Percentiles rank a stretch among this genome's conserved stretches.
Evolutionary conservation across 1,284 basidiomycete genomes (phyloP).

Genomic region (Leccinum subfulvum): DNA sequence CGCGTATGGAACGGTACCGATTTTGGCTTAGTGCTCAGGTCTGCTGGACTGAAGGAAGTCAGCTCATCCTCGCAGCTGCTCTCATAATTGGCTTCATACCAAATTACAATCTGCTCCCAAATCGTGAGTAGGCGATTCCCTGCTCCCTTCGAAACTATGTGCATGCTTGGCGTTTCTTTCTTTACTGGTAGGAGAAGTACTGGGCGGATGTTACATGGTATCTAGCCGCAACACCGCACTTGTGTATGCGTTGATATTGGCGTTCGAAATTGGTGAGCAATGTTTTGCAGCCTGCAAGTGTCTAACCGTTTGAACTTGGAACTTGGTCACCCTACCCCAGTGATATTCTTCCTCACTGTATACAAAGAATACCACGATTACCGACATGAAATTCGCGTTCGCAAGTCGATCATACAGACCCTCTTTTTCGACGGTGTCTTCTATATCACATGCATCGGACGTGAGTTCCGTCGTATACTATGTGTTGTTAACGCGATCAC

Average conservation of each 20-base stretch:
- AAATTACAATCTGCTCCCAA: not conserved
- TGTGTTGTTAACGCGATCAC: not conserved
- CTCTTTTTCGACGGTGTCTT: conserved; percentile 1
- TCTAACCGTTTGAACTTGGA: not conserved
- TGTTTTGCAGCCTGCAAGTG: not conserved
- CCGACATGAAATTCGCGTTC: not conserved
- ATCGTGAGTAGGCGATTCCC: not conserved
- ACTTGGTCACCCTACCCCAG: not conserved
- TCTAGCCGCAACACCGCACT: not conserved
- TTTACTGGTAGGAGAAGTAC: not conserved
- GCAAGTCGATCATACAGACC: not conserved
- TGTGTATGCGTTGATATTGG: not conserved
- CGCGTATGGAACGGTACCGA: not conserved
- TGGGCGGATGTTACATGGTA: not conserved
- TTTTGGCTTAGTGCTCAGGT: not conserved
- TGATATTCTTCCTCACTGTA: not conserved
- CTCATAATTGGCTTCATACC: not conserved
- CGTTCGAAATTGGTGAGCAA: conserved; percentile 1
- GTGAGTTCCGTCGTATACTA: not conserved
- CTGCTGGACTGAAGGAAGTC: not conserved
- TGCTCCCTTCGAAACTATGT: not conserved
- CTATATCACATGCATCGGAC: conserved; percentile 1
- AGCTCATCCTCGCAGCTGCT: not conserved
- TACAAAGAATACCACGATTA: not conserved
- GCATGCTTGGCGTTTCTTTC: not conserved